Percentiles rank a stretch among this genome's conserved stretches.
Evolutionary conservation across 139 green algal species (phyloP).

Genomic region (Chlorella sp.): DNA sequence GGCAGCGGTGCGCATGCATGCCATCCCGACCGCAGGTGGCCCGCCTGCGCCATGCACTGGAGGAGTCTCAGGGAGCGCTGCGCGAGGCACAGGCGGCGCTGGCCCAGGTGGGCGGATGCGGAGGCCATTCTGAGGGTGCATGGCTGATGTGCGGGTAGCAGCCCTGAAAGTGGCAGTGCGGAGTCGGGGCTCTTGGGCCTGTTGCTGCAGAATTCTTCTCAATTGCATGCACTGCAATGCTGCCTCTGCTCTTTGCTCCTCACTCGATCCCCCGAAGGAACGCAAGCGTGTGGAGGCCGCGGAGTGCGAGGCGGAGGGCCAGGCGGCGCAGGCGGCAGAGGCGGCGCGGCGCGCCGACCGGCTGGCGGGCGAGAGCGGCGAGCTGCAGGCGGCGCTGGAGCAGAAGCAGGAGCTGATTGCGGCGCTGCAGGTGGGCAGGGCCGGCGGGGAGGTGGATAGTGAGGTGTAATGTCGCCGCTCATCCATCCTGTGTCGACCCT

Average conservation of each 20-base stretch:
- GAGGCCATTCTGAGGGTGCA: no score
- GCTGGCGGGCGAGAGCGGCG: constrained; percentile 1
- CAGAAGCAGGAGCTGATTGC: constrained; percentile 38
- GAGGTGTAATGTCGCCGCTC: no score
- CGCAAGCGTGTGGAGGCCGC: constrained; percentile 9
- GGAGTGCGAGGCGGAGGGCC: not conserved
- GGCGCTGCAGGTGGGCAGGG: constrained; percentile 17
- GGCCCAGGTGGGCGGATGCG: not conserved
- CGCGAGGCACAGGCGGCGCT: constrained; percentile 12
- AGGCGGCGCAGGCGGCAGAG: not conserved
- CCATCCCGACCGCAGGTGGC: not conserved
- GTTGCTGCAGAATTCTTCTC: no score
- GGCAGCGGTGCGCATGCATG: no score
- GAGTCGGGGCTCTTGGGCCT: no score
- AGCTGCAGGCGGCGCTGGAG: constrained; percentile 33
- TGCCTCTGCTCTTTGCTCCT: not conserved
- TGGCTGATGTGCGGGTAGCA: no score
- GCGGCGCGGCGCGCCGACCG: not conserved
- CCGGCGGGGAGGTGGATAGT: no score
- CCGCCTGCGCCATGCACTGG: constrained; percentile 30
- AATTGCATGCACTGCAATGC: no score
- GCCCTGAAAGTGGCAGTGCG: no score
- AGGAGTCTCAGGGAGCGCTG: constrained; percentile 20
- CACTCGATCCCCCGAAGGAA: constrained; percentile 2
- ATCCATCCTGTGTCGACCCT: no score